Evolutionary conservation across 345 rosid genomes (phyloP), one percentile per base, ranked within the genome.

Genomic region (Lepidium aucheri): DNA sequence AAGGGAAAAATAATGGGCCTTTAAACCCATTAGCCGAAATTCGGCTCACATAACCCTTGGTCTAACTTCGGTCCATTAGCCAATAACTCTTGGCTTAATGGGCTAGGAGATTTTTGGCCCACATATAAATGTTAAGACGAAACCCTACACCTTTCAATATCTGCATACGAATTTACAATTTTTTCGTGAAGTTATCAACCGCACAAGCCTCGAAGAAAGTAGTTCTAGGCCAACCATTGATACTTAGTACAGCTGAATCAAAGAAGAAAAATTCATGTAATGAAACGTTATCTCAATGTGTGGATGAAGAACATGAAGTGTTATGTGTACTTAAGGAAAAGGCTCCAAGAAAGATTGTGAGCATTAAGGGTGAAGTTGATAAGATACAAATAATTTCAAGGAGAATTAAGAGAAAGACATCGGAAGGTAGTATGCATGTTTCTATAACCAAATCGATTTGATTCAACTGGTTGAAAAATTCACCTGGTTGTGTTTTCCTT

Each of bases 371-470:
- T 3, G 69, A 71, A 26, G 51, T 71, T 45, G 64, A 71, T 63
- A 69, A 71, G 52, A 63, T 71, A 28, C 40, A 52, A 63, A 71
- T 71, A 63, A 45, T 52, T 71, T 71, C 75, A 38, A 38, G 58
- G 58, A 71, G 69, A 55, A 63, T 71, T 34, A 71, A 71, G 64
- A 71, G 26, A 52, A 71, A 57, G 58, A 16, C 69, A 38, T 71
- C 69, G 0, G 47, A 63, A 38, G 75, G 52, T 44, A 71, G 69
- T 46, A 34, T 46, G 38, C 75, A 20, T 20, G 22, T 20, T 2
- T 20, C 26, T 24, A 3, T 1, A 24, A 24, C 26, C 26, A 20
- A 20, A 20, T 20, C 2, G 22, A 20, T 20, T 20, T 20, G 22
- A 20, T 20, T 20, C 22, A 20, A 20, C 22, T 20, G 22, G 22